phyloP scores from a whole-genome alignment of 768 basidiomycete genomes.

The Krasilnikovozyma curviuscula region DNA sequence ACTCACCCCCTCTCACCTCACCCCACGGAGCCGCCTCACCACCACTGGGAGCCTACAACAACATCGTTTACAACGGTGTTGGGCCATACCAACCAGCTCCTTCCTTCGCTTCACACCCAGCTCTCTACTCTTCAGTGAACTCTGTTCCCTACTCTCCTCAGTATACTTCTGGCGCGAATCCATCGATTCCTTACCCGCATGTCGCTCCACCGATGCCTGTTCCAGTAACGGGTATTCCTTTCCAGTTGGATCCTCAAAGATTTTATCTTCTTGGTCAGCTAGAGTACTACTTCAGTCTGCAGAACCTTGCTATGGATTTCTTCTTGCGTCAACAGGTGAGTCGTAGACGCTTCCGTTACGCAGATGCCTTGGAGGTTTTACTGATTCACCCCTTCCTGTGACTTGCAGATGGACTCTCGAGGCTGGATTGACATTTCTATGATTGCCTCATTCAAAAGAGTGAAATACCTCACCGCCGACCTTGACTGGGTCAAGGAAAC shows the following conservation, averaged over 20 bases:
- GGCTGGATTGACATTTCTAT: constrained; percentile 72
- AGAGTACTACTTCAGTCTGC: constrained; percentile 78
- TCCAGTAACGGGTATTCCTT: constrained; percentile 18
- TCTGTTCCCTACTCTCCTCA: too few relatives aligned
- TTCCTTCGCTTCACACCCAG: too few relatives aligned
- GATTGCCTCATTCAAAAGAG: constrained; percentile 72
- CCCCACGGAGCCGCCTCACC: too few relatives aligned
- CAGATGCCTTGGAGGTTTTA: neutral
- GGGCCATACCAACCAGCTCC: too few relatives aligned
- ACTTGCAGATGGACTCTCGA: constrained; percentile 60
- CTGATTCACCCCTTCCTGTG: neutral
- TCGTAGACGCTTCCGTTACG: constrained; percentile 5
- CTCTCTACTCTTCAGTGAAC: too few relatives aligned
- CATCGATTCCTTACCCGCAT: too few relatives aligned
- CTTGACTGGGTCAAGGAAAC: constrained; percentile 46
- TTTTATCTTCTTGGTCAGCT: constrained; percentile 51
- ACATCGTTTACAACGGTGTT: too few relatives aligned
- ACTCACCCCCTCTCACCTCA: too few relatives aligned
- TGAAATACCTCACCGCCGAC: constrained; percentile 43
- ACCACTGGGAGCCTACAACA: too few relatives aligned
- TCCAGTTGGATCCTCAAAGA: constrained; percentile 39
- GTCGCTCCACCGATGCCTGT: constrained; percentile 24
- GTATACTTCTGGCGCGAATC: too few relatives aligned
- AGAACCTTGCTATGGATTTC: constrained; percentile 76
- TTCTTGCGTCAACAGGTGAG: constrained; percentile 59